These are phyloP conservation scores for Cercospora zeina DNA, from an alignment of 2,329 filamentous ascomycete species.

Conservation along the genomic window DNA sequence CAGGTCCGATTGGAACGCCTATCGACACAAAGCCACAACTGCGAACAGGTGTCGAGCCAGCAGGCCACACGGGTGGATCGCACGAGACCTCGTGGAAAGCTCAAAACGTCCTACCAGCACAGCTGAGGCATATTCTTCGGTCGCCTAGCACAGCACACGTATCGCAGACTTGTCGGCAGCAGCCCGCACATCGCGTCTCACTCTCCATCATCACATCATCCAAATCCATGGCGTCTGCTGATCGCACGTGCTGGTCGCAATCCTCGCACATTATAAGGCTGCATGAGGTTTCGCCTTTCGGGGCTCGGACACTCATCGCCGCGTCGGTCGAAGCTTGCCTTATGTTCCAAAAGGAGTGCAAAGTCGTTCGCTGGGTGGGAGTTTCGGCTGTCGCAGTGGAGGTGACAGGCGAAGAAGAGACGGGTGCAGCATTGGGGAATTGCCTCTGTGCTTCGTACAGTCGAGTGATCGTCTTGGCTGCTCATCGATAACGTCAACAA, in stretches of 20 bases:
- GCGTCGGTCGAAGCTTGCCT: conserved; percentile 37
- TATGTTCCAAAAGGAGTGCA: conserved; percentile 52
- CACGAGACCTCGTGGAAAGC: neutral
- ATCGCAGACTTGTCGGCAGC: conserved; percentile 46
- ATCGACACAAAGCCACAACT: neutral
- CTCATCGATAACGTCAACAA: conserved; percentile 26
- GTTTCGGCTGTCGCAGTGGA: conserved; percentile 24
- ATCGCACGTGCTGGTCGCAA: conserved; percentile 44
- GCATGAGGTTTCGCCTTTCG: conserved; percentile 5
- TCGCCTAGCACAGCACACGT: conserved; percentile 45
- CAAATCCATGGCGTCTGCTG: conserved; percentile 41
- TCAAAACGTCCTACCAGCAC: conserved; percentile 36
- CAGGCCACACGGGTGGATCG: neutral
- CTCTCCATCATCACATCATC: conserved; percentile 36
- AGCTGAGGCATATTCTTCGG: conserved; percentile 46
- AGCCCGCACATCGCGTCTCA: conserved; percentile 43
- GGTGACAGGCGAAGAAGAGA: conserved; percentile 32
- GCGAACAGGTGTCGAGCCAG: neutral
- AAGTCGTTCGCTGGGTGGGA: conserved; percentile 46
- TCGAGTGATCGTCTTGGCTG: conserved; percentile 50
- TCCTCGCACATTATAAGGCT: conserved; percentile 45
- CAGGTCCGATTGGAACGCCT: neutral
- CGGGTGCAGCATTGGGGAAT: conserved; percentile 31
- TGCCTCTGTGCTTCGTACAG: conserved; percentile 49
- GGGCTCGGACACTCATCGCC: conserved; percentile 20